A percentile compares a stretch with the other conserved stretches of the same genome.
These are phyloP conservation scores for Suhomyces taliae DNA, from an alignment of 1,139 yeast species.

Conservation along the genomic window DNA sequence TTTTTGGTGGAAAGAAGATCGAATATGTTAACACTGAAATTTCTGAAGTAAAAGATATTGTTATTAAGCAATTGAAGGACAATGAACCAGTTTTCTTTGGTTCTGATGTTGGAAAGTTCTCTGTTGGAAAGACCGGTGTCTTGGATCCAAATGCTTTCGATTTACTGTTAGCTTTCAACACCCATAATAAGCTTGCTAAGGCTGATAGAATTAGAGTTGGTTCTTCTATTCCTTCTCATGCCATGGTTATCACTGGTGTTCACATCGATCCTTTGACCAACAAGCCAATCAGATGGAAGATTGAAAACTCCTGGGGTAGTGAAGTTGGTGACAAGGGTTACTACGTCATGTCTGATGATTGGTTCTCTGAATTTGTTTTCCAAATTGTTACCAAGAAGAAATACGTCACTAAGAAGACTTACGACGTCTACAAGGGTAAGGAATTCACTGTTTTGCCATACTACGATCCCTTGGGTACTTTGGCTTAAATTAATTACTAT, in stretches of 20 bases:
- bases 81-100: conserved; percentile 84
- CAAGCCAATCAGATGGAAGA: conserved; percentile 73
- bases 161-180: conserved; percentile 63
- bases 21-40: conserved; percentile 68
- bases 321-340: conserved; percentile 73
- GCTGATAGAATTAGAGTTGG: conserved; percentile 55
- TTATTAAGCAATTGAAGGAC: conserved; percentile 63
- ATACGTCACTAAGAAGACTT: conserved; percentile 45
- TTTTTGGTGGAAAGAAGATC: conserved; percentile 65
- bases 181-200: conserved; percentile 47
- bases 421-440: conserved; percentile 49
- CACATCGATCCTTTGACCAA: conserved; percentile 45
- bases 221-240: conserved; percentile 76
- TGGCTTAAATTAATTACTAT: conserved; percentile 40
- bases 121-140: conserved; percentile 60
- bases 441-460: conserved; percentile 64
- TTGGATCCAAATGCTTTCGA: conserved; percentile 72
- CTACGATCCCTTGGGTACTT: conserved; percentile 87
- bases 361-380: conserved; percentile 80
- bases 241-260: conserved; percentile 78
- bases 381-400: conserved; percentile 71
- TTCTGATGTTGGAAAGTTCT: conserved; percentile 76
- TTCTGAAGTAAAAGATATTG: conserved; percentile 55
- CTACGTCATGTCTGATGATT: conserved; percentile 78
- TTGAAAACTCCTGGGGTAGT: conserved; percentile 86